These are phyloP conservation scores for Lasiodiplodia hormozganensis DNA, from an alignment of 2,329 filamentous ascomycete species.

Conservation along the genomic window DNA sequence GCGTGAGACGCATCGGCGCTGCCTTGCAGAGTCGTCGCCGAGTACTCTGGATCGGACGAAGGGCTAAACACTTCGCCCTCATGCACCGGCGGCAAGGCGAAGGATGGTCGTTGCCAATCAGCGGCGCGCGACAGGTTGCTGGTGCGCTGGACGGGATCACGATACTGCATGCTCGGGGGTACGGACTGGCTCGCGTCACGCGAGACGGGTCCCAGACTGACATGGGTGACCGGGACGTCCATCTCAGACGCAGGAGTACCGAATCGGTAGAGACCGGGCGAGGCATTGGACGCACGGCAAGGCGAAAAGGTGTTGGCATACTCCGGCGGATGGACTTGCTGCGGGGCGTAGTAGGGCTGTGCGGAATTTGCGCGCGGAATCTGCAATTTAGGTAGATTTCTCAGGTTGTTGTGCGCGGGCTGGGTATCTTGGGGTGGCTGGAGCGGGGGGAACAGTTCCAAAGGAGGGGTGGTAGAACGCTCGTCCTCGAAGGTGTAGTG, in stretches of 20 bases:
- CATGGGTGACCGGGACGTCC: slow-evolving; percentile 79
- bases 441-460: slow-evolving; percentile 49
- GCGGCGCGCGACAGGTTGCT: slow-evolving; percentile 49
- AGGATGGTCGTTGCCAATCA: slow-evolving; percentile 67
- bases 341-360: slow-evolving; percentile 35
- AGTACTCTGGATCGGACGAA: slow-evolving; percentile 36
- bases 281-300: slow-evolving; percentile 53
- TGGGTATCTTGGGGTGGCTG: slow-evolving; percentile 42
- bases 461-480: slow-evolving; percentile 46
- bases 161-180: slow-evolving; percentile 89
- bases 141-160: slow-evolving; percentile 56
- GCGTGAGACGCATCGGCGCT: slow-evolving; percentile 26
- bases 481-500: slow-evolving; percentile 66
- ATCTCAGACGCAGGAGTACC: slow-evolving; percentile 90
- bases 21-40: slow-evolving; percentile 32
- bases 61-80: slow-evolving; percentile 64
- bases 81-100: slow-evolving; percentile 73
- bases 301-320: slow-evolving; percentile 46
- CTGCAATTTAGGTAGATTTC: slow-evolving; percentile 61
- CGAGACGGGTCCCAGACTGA: slow-evolving; percentile 73
- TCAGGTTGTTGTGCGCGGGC: slow-evolving; percentile 58
- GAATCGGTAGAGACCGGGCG: slow-evolving; percentile 73
- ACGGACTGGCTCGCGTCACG: slow-evolving; percentile 89
- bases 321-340: slow-evolving; percentile 36
- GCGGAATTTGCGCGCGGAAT: slow-evolving; percentile 58